These are phyloP conservation scores for Sapria himalayana DNA, from an alignment of 345 rosid species.

Conservation along the genomic window DNA sequence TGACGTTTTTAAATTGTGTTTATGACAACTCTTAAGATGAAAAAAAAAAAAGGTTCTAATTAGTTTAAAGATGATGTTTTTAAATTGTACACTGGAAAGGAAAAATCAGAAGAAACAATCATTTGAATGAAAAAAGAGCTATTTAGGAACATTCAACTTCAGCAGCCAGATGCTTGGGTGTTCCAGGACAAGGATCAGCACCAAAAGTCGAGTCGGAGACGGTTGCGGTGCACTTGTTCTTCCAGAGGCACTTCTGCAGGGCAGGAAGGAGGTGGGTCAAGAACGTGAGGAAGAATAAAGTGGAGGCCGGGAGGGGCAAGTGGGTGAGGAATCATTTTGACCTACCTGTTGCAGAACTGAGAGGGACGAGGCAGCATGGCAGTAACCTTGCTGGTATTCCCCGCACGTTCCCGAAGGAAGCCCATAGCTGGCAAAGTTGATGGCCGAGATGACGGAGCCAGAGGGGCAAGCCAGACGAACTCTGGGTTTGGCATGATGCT, in stretches of 20 bases:
- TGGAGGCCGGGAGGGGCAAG: no score
- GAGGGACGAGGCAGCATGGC: slow-evolving; percentile 69
- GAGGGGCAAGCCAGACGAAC: slow-evolving; percentile 64
- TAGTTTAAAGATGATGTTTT: no score
- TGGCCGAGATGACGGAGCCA: slow-evolving; percentile 64
- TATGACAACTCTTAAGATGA: no score
- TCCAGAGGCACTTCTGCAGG: slow-evolving; percentile 65
- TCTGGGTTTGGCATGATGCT: slow-evolving; percentile 72
- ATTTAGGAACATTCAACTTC: slow-evolving; percentile 78
- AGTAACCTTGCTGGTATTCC: slow-evolving; percentile 76
- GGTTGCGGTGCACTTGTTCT: slow-evolving; percentile 54
- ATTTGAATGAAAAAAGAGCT: no score
- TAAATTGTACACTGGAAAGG: no score
- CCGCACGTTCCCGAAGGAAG: slow-evolving; percentile 98
- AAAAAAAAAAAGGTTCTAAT: no score
- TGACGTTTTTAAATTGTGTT: no score
- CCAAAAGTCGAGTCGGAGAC: slow-evolving; percentile 71
- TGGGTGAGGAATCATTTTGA: no score
- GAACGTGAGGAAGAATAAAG: slow-evolving; percentile 7
- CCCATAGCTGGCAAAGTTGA: slow-evolving; percentile 93
- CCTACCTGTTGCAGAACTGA: slow-evolving; percentile 19
- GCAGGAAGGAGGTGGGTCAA: slow-evolving; percentile 1
- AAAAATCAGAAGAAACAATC: no score
- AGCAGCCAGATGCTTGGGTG: slow-evolving; percentile 50
- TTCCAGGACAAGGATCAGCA: slow-evolving; percentile 69